Conservation (phyloP, 306 rosid species). For the Astragalus membranaceus region DNA sequence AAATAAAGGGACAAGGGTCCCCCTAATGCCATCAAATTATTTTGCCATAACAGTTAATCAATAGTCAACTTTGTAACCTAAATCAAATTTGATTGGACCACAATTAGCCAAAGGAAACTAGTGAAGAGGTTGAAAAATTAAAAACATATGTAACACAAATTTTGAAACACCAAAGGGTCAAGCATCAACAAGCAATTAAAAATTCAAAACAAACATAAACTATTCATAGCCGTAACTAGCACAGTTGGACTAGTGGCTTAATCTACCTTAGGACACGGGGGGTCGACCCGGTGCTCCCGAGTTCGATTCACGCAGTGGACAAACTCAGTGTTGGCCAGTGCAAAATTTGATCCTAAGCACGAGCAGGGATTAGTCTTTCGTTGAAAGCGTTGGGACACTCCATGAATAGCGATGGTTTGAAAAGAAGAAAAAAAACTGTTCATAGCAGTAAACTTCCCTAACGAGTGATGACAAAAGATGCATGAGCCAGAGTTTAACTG, state of each 20-base stretch:
- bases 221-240: background rate
- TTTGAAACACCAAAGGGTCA: background rate
- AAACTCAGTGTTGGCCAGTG: too few relatives aligned
- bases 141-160: background rate
- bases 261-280: too few relatives aligned
- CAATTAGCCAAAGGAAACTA: background rate
- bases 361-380: too few relatives aligned
- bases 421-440: too few relatives aligned
- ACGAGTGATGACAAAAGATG: background rate
- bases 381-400: too few relatives aligned
- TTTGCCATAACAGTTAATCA: background rate
- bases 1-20: background rate
- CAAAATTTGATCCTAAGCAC: too few relatives aligned
- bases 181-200: background rate
- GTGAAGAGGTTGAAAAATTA: background rate
- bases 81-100: background rate
- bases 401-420: too few relatives aligned
- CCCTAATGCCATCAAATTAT: background rate
- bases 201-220: slow-evolving; percentile 15
- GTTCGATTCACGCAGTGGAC: too few relatives aligned
- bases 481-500: background rate
- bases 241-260: too few relatives aligned
- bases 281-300: too few relatives aligned
- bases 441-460: background rate
- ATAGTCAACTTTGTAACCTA: background rate